These are phyloP conservation scores for Adiantum capillusveneris DNA, from an alignment of 75 land plant genomes.

Conservation along the genomic window DNA sequence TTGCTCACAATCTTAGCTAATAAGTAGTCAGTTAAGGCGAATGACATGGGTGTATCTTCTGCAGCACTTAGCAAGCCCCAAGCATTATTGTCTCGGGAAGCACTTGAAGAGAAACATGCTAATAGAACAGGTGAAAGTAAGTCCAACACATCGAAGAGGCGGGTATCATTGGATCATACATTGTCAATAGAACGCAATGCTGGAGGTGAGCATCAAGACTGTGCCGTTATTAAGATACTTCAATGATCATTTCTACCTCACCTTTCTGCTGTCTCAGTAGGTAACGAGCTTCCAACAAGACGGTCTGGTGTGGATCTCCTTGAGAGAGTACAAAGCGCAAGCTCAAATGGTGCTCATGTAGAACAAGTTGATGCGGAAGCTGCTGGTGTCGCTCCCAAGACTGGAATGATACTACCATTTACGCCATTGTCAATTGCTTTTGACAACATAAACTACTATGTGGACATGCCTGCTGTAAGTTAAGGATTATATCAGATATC, in stretches of 20 bases:
- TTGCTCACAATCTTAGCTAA: background rate
- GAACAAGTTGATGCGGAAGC: background rate
- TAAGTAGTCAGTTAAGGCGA: too few species aligned
- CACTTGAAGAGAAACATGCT: constrained; percentile 30
- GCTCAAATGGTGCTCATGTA: background rate
- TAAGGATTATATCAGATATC: background rate
- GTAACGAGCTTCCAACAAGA: background rate
- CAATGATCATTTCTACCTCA: too few species aligned
- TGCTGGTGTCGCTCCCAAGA: background rate
- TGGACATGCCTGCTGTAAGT: constrained; percentile 52
- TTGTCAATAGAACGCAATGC: too few species aligned
- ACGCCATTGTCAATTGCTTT: constrained; percentile 44
- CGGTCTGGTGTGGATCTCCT: background rate
- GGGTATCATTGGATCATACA: background rate
- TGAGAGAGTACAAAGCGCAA: background rate
- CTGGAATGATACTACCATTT: constrained; percentile 55
- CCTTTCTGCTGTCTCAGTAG: background rate
- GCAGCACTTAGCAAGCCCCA: constrained; percentile 49
- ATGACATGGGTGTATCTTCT: background rate
- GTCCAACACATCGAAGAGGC: background rate
- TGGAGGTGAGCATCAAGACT: too few species aligned
- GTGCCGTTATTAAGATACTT: too few species aligned
- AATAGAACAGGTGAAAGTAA: constrained; percentile 20
- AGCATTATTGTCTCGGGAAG: constrained; percentile 35
- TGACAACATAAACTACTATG: constrained; percentile 48